These are phyloP conservation scores for Penicillium olsonii DNA, from an alignment of 2,329 filamentous ascomycete genomes.

Conservation along the genomic window DNA sequence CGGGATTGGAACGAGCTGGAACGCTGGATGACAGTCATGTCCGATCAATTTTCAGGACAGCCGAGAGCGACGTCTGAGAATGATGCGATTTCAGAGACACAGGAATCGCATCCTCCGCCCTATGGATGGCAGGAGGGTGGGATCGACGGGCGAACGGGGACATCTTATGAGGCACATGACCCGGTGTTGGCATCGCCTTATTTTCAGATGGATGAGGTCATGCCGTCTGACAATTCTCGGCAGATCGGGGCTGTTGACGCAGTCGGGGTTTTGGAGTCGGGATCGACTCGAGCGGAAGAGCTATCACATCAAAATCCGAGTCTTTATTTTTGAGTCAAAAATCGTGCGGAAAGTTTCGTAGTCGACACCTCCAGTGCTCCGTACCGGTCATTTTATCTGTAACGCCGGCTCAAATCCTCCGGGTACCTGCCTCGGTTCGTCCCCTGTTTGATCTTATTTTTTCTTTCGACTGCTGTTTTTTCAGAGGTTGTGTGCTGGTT, in stretches of 20 bases:
- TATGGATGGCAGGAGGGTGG: slow-evolving; percentile 10
- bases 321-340: slow-evolving; percentile 22
- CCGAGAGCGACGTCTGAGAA: not conserved
- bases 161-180: slow-evolving; percentile 7
- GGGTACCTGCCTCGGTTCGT: not conserved
- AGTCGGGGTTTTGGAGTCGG: not conserved
- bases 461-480: too few species aligned
- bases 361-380: not conserved
- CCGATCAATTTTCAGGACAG: slow-evolving; percentile 15
- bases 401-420: not conserved
- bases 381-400: slow-evolving; percentile 1
- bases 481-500: too few species aligned
- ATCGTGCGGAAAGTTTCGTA: not conserved
- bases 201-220: slow-evolving; percentile 5
- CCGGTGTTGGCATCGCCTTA: slow-evolving; percentile 10
- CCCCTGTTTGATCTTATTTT: too few species aligned
- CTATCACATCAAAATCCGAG: slow-evolving; percentile 18
- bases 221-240: slow-evolving; percentile 6
- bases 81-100: slow-evolving; percentile 4
- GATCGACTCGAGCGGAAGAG: slow-evolving; percentile 15
- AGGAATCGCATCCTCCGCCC: not conserved
- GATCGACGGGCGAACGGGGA: not conserved
- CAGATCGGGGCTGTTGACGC: not conserved
- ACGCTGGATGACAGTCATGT: slow-evolving; percentile 18
- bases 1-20: slow-evolving; percentile 20